Evolutionary conservation across 1,284 basidiomycete species (phyloP), one percentile per base, ranked within the genome.

Genomic region (Cystobasidium pallidum): DNA sequence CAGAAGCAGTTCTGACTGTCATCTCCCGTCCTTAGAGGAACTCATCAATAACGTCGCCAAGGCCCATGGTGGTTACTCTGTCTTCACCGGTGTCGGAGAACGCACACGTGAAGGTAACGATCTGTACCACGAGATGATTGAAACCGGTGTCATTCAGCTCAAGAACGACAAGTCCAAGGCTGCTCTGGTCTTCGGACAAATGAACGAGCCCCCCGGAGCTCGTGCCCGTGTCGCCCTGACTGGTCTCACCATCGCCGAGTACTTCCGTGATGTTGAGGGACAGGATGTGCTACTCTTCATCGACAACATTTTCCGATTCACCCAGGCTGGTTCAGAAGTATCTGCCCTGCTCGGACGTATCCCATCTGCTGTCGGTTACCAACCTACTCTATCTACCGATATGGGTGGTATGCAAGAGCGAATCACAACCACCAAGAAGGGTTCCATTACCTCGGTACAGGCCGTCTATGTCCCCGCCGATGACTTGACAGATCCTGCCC

Each of bases 21-120:
- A n/a, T 26, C 11, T 8, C 41, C 6, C 36, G 36, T 13, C 36
- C 36, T 39, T 39, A 70, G 67, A 94, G 83, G 94, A 98, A 83
- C 89, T 99, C 80, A 99, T 99, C 86, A 98, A 99, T 90, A 98
- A 99, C 87, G 94, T 99, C 82, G 95, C 95, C 82, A 99, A 98
- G 87, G 95, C 95, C 73, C 95, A 98, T 84, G 95, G 95, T 94
- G 95, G 95, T 94, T 97, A 96, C 91, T 99, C 95, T 65, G 97
- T 98, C 83, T 97, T 98, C 89, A 96, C 94, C 81, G 92, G 93
- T 89, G 94, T 96, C 83, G 95, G 95, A 81, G 95, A 99, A 85
- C 92, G 95, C 85, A 99, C 95, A 78, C 95, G 95, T 87, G 95
- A 99, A 89, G 95, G 95, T 85, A 99, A 99, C 87, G 95, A 99